Conservation (phyloP, 169 alveolate genomes). For the Plasmodium coatneyi region DNA sequence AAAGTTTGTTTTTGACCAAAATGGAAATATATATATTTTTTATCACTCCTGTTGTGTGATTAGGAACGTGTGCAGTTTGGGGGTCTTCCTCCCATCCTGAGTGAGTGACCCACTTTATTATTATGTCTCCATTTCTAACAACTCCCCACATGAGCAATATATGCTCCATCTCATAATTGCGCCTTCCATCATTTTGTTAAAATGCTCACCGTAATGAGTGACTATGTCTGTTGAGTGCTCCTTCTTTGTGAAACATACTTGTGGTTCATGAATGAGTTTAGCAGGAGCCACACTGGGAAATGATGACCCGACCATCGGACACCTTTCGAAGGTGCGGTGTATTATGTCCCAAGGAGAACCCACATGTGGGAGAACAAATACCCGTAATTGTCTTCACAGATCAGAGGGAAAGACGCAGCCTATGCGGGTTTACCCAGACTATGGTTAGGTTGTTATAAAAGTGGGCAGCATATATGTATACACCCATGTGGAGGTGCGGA, state of each 20-base stretch:
- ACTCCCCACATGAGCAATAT: not conserved
- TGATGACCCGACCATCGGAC: not conserved
- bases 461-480: not conserved
- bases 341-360: not conserved
- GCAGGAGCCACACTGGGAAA: not conserved
- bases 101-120: not conserved
- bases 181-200: not conserved
- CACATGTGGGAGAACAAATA: not conserved
- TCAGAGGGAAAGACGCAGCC: not conserved
- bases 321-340: not conserved
- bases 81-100: not conserved
- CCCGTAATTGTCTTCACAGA: not conserved
- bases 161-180: not conserved
- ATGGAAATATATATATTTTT: not conserved
- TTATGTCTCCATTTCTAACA: not conserved
- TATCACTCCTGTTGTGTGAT: not conserved
- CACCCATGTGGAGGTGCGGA: not conserved
- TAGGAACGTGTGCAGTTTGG: not conserved
- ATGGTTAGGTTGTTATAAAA: not conserved
- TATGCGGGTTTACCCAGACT: not conserved
- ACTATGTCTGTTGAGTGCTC: not conserved
- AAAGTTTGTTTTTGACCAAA: not conserved
- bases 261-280: not conserved
- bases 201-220: not conserved
- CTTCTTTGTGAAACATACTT: not conserved